Evolutionary conservation across 2,329 filamentous ascomycete genomes (phyloP), one percentile per base, ranked within the genome.

Genomic region (Aspergillus pseudonomiae): DNA sequence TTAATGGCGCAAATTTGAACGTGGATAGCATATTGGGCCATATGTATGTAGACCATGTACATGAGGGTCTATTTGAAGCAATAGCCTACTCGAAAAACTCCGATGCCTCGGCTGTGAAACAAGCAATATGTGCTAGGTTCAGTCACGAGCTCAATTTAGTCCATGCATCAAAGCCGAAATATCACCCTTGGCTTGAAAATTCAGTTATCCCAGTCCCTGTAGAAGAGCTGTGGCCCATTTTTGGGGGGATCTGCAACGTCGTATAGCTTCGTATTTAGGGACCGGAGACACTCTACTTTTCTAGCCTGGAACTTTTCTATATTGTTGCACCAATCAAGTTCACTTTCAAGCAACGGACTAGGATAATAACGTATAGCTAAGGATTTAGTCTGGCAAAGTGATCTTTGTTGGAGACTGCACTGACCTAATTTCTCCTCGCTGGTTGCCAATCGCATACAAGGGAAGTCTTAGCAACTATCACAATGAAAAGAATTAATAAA

Each of bases 191-290:
- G n/a, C 45, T 48, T 28, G 45, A 14, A 48, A 28, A 26, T 14
- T 26, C 24, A 16, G 45, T 48, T 41, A 48, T 48, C 24, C 19
- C 24, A 16, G 45, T 24, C 12, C 2, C 39, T 41, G 39, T 41
- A 41, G 9, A 41, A 26, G 21, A 26, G 45, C 10, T 6, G n/a
- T 10, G 50, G 26, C 16, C 50, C 19, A 34, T 34, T 32, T n/a
- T 53, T 52, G 26, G 14, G 50, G 26, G 26, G 50, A 32, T 53
- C 50, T 53, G 50, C 50, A 34, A 19, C 34, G 26, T 32, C 50
- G 50, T 53, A 53, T 53, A 53, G 30, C 50, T n/a, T 53, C 26
- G 50, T 53, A 53, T 53, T 53, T 28, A 53, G 28, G 21, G 24
- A 26, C 45, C 21, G 11, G 45, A 10, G 11, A 11, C 6, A 26